These are phyloP conservation scores for Discostella stelligera DNA, from an alignment of 352 stramenopile genomes.

Conservation along the genomic window DNA sequence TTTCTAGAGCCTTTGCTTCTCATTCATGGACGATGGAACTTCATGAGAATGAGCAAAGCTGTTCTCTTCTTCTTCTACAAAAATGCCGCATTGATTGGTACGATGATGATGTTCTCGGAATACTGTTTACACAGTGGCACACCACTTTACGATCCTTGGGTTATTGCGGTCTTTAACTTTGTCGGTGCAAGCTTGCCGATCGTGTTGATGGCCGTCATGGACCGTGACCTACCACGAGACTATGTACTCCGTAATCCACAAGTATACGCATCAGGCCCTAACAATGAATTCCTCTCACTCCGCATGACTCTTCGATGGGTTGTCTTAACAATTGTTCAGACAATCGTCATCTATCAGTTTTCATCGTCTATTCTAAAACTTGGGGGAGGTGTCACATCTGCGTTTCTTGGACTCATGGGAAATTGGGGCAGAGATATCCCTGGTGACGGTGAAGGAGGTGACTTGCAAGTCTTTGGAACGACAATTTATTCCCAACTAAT, in stretches of 20 bases:
- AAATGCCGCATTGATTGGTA: conserved; percentile 94
- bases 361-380: conserved; percentile 47
- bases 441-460: conserved; percentile 86
- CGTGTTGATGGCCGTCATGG: conserved; percentile 83
- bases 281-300: conserved; percentile 80
- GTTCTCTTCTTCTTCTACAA: conserved; percentile 99
- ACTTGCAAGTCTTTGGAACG: conserved; percentile 92
- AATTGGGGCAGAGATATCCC: conserved; percentile 86
- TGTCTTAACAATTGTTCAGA: conserved; percentile 66
- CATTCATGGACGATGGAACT: conserved; percentile 98
- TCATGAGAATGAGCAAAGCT: conserved; percentile 93
- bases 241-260: conserved; percentile 77
- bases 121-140: conserved; percentile 90
- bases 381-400: conserved; percentile 67
- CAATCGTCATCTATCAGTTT: conserved; percentile 74
- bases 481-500: conserved; percentile 92
- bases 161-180: conserved; percentile 92
- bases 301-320: conserved; percentile 74
- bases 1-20: conserved; percentile 94
- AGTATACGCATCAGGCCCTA: conserved; percentile 71
- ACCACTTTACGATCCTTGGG: conserved; percentile 85
- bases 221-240: conserved; percentile 79
- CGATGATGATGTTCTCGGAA: conserved; percentile 86
- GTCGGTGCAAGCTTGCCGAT: conserved; percentile 94
- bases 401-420: conserved; percentile 76